Percentiles rank a stretch among this genome's conserved stretches.
phyloP scores from a whole-genome alignment of 2,329 filamentous ascomycete species.

The Penicillium sp. region DNA sequence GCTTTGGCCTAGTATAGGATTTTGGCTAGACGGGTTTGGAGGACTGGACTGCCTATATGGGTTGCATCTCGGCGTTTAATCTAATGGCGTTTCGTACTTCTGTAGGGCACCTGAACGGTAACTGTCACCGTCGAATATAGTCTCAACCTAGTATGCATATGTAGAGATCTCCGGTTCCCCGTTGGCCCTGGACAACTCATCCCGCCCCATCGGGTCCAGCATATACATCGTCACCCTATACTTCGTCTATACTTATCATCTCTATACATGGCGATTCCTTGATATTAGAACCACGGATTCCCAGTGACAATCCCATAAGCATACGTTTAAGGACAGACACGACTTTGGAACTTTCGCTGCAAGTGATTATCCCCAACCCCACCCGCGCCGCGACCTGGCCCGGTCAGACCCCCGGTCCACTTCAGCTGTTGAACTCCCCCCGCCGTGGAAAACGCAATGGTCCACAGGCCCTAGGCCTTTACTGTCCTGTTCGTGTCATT shows the following conservation, averaged over 20 bases:
- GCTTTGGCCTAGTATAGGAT: no score
- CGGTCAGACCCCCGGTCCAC: constrained; percentile 5
- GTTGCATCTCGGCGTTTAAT: no score
- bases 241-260: neutral
- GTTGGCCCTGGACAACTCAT: neutral
- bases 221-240: neutral
- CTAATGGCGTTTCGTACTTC: no score
- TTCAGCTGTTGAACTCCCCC: constrained; percentile 4
- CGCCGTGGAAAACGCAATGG: neutral
- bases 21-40: no score
- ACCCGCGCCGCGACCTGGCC: neutral
- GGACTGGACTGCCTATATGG: no score
- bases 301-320: neutral
- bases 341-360: neutral
- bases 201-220: neutral
- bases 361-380: neutral
- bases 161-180: neutral
- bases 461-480: neutral
- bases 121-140: neutral
- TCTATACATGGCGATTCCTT: no score
- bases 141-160: neutral
- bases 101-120: neutral
- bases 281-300: neutral
- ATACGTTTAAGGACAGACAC: no score
- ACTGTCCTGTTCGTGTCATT: neutral